Evolutionary conservation across 2,329 filamentous ascomycete species (phyloP), one percentile per base, ranked within the genome.

Genomic region (Penicillium sp.): DNA sequence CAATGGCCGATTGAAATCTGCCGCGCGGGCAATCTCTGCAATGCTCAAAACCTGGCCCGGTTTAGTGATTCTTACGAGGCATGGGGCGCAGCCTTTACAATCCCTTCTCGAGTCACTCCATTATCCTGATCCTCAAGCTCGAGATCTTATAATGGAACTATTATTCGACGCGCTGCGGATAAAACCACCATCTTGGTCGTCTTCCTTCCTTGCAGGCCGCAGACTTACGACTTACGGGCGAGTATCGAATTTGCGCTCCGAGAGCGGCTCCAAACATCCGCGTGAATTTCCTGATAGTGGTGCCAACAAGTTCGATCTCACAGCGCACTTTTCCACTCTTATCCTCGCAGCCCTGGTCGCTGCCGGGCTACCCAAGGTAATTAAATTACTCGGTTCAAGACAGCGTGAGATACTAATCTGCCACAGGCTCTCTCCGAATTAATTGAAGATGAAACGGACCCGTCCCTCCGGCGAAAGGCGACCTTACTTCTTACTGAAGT

Each of bases 181-280:
- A 59, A 97, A 97, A 54, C 84, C 90, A 43, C 82, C 93, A 29
- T 83, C 89, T 7, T 98, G 93, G 93, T 94, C 93, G 6, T 90
- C 88, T 0, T 94, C 91, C 0, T 98, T 95, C 62, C 77, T 98
- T 32, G 93, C 94, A 23, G 94, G 93, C 6, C 80, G 93, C 50
- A 78, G 94, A 44, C 73, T 98, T 32, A 98, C 94, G 1, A 98
- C 93, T 0, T 98, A 98, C 63, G 91, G 90, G n/a, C 80, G 94
- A 55, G 90, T 97, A 25, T 83, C 88, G 6, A 93, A 88, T 45
- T 71, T 97, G 36, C 88, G 87, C 51, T 75, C 82, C 1, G 74
- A 81, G 18, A 65, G 73, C 30, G 71, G 77, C 15, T 61, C 72
- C 6, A 73, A 74, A 41, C 67, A 76, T 25, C 76, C 79, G 23